Base-by-base conservation (phyloP, 2,329 filamentous ascomycete genomes). In the Hyphodiscus sp. region DNA sequence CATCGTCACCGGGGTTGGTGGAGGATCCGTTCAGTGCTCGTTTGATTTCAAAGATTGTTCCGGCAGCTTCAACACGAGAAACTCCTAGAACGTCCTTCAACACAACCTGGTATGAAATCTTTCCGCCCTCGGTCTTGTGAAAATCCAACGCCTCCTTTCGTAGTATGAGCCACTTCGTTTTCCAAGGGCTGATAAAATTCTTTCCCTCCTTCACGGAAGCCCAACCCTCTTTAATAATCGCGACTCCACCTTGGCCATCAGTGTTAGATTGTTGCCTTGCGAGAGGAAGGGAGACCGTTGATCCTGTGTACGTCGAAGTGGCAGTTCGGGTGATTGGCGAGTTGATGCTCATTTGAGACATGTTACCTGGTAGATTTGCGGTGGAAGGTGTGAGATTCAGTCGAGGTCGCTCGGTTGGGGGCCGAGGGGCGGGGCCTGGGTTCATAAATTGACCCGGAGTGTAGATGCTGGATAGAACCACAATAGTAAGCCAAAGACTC, bases 141-240 rank as follows among this genome's bases (percentile, higher is more conserved):
- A 99, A 96, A 67, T 96, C 94, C 43, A 99, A 81, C 55, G 90
- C 87, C 67, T 91, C 91, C 70, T 97, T 95, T 67, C 92, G 86
- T 60, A 99, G 76, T 56, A 97, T 89, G 53, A 99, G 77, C 70
- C 88, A 96, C 68, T 92, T 90, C 70, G 94, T 87, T 68, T 92
- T 94, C 92, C 89, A 95, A 1, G 80, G 79, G 65, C 86, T 84
- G 74, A 97, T 83, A 65, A 95, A 82, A 74, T 89, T 84, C 75
- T 84, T 83, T 72, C 91, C 91, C 71, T 97, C 94, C 76, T 96
- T 97, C 69, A 92, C 86, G 53, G 86, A 85, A 38, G 88, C 88
- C 78, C 82, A 88, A 55, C 88, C 89, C 67, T 92, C 86, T 70
- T 91, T 91, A 73, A 90, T 85, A 60, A 91, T 77, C 11, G 84